Percentiles rank a stretch among this genome's conserved stretches.
Evolutionary conservation across 208 protist species (phyloP).

Genomic region (Leptomonas pyrrhocoris): DNA sequence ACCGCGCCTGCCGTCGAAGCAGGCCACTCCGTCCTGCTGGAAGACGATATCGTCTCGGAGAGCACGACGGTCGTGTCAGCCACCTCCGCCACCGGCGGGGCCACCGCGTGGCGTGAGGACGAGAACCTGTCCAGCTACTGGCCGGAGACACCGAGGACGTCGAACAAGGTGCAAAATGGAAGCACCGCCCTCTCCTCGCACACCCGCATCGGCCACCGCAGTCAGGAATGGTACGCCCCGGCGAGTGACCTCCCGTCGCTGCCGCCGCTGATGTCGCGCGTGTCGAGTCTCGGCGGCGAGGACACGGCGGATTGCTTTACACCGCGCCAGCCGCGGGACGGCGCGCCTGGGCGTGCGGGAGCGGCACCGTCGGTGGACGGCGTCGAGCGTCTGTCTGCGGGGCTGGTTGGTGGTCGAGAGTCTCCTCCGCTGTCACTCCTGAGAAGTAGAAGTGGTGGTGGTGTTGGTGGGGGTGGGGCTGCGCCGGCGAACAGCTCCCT

Average conservation of each 20-base stretch:
- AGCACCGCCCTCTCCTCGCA: neutral
- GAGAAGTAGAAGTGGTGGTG: too few species aligned
- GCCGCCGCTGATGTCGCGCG: slow-evolving; percentile 14
- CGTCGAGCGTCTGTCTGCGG: neutral
- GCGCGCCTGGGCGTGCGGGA: neutral
- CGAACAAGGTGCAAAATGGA: neutral
- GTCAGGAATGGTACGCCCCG: slow-evolving; percentile 14
- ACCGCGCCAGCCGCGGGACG: neutral
- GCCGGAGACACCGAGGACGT: neutral
- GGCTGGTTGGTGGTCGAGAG: neutral
- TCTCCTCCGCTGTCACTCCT: too few species aligned
- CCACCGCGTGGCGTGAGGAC: slow-evolving; percentile 21
- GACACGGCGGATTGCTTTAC: slow-evolving; percentile 28
- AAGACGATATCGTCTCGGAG: slow-evolving; percentile 15
- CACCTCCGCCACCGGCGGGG: slow-evolving; percentile 14
- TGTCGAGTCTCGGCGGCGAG: slow-evolving; percentile 19
- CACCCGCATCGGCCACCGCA: neutral
- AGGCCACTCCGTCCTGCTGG: slow-evolving; percentile 6
- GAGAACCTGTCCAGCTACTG: slow-evolving; percentile 25
- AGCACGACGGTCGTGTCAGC: slow-evolving; percentile 24
- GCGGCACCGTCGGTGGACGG: neutral
- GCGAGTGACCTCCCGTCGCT: slow-evolving; percentile 3
- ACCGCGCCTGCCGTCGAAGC: neutral
- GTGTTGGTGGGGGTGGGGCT: too few species aligned
- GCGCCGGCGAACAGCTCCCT: too few species aligned